Evolutionary conservation across 495 filamentous ascomycete species (phyloP).

Genomic region (Aspergillus nidulans): DNA sequence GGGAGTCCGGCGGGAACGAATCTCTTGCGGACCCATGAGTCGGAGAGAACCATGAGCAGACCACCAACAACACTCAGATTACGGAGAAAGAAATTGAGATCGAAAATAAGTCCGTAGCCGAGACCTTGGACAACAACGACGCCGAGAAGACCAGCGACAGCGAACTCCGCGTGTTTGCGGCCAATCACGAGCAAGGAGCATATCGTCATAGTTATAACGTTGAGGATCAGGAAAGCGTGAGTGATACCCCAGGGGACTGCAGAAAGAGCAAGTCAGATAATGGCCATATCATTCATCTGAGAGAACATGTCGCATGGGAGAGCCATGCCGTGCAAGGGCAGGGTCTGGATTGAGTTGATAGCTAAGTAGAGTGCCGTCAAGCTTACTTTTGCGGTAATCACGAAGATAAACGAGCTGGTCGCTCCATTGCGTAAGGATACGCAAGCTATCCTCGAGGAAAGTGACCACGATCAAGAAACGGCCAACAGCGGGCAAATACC

Average conservation of each 20-base stretch:
- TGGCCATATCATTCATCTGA: neutral
- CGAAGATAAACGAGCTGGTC: slow-evolving; percentile 92
- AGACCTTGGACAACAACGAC: slow-evolving; percentile 96
- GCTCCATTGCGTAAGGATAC: slow-evolving; percentile 96
- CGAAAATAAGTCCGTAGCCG: slow-evolving; percentile 97
- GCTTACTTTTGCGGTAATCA: slow-evolving; percentile 87
- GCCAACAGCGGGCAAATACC: slow-evolving; percentile 90
- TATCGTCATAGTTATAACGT: slow-evolving; percentile 81
- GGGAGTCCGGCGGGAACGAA: slow-evolving; percentile 95
- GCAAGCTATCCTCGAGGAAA: slow-evolving; percentile 92
- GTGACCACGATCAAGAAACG: slow-evolving; percentile 98
- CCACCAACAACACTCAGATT: slow-evolving; percentile 96
- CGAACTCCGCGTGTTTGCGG: slow-evolving; percentile 87
- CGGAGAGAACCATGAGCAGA: slow-evolving; percentile 93
- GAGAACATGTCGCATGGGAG: slow-evolving; percentile 4
- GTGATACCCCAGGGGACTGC: slow-evolving; percentile 85
- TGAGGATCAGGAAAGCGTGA: slow-evolving; percentile 87
- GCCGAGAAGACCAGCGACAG: slow-evolving; percentile 80
- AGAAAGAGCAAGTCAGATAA: slow-evolving; percentile 1
- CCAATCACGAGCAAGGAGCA: slow-evolving; percentile 84
- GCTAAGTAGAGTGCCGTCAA: neutral
- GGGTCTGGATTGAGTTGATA: neutral
- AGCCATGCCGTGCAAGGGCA: neutral
- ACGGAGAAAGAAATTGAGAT: slow-evolving; percentile 99
- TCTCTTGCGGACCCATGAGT: slow-evolving; percentile 95